Evolutionary conservation across 495 filamentous ascomycete species (phyloP).

Genomic region (Acidomyces sp.): DNA sequence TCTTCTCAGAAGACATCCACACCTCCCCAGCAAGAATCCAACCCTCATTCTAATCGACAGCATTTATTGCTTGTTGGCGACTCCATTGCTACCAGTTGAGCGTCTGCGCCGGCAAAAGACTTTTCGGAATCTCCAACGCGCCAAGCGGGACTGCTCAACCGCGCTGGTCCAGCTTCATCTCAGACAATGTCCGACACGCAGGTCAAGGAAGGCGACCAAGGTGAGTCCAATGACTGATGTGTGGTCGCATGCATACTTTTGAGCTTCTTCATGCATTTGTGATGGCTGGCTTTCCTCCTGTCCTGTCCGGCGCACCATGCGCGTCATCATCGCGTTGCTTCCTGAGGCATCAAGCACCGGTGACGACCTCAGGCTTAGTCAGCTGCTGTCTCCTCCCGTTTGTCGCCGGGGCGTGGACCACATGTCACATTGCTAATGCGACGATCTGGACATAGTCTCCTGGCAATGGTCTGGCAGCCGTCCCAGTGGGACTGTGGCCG

Average conservation of each 20-base stretch:
- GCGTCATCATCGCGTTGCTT: neutral
- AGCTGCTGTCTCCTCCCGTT: too few species aligned
- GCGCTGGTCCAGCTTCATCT: neutral
- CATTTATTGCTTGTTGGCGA: slow-evolving; percentile 1
- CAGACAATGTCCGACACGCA: slow-evolving; percentile 26
- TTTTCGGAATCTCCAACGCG: neutral
- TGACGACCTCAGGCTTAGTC: too few species aligned
- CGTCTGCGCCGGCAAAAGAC: slow-evolving; percentile 1
- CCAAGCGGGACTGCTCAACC: neutral
- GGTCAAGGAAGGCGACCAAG: slow-evolving; percentile 35
- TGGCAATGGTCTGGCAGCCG: slow-evolving; percentile 43
- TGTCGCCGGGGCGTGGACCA: too few species aligned
- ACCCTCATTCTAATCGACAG: slow-evolving; percentile 7
- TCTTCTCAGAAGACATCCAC: slow-evolving; percentile 5
- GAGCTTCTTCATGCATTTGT: neutral
- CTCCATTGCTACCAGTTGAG: neutral
- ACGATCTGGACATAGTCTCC: slow-evolving; percentile 34
- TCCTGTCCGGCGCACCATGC: slow-evolving; percentile 1
- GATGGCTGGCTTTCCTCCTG: neutral
- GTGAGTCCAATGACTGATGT: slow-evolving; percentile 19
- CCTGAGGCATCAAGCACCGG: neutral
- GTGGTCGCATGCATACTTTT: slow-evolving; percentile 1
- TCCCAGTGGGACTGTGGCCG: slow-evolving; percentile 43
- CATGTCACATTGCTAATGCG: slow-evolving; percentile 7
- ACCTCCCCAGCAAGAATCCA: slow-evolving; percentile 7